Evolutionary conservation across 345 rosid species (phyloP), one percentile per base, ranked within the genome.

Genomic region (Dipteronia sinensis): DNA sequence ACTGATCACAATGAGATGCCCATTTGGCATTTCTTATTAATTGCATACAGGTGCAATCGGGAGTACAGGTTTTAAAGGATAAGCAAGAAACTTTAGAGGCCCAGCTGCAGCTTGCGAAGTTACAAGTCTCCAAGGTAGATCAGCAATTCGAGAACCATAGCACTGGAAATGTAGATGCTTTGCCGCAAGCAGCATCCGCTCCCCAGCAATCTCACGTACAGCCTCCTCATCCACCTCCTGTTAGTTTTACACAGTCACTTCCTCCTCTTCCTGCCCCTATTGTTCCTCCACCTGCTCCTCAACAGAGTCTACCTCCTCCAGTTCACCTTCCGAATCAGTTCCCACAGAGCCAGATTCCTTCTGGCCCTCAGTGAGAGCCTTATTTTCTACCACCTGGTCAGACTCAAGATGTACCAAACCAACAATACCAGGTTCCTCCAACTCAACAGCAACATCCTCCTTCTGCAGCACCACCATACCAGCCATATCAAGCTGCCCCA

Each of bases 81-180:
- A 95, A 90, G 82, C 98, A 92, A 70, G 98, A 90, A 23, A 82
- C 84, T 46, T 38, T 89, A 71, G 95, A 89, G 80, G 88, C 90
- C 77, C 95, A 89, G 74, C 79, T 89, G 82, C 94, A 86, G 78
- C 87, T 91, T 44, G 78, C 87, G 40, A 93, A 89, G 84, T 77
- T 88, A 74, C 95, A 92, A 65, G 81, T 87, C 67, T 76, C 91
- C 40, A 89, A 85, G 84, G 78, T 56, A 27, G 90, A 86, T 25
- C 87, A 86, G 80, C 87, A 74, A 53, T 82, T 85, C 10, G 94
- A 90, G 76, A 71, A 69, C 23, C 90, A 86, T 44, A 87, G 55
- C 77, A 17, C 89, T 55, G 71, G 81, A 17, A 88, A 81, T 40
- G 81, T 65, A 78, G 94, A 86, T 69, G 38, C 86, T 46, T 34